phyloP scores from a whole-genome alignment of 768 basidiomycete genomes.

The Chalciporus pseudorubinellus region DNA sequence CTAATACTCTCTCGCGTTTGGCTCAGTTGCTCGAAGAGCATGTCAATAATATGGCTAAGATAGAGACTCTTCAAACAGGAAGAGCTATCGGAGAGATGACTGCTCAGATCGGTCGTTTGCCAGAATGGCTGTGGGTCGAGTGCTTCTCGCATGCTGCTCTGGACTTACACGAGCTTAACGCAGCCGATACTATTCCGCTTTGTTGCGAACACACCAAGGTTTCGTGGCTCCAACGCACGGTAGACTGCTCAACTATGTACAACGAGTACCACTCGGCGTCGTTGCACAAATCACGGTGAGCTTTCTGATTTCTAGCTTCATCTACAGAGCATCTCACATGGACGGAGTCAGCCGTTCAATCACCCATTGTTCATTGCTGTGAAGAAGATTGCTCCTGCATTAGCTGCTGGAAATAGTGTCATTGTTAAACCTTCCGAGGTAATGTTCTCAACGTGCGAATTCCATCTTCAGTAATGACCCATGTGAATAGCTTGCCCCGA shows the following conservation, averaged over 20 bases:
- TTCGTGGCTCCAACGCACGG: conserved; percentile 81
- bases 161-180: conserved; percentile 4
- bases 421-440: conserved; percentile 84
- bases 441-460: neutral
- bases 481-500: conserved; percentile 59
- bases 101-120: conserved; percentile 70
- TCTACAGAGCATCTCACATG: neutral
- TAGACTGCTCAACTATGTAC: conserved; percentile 73
- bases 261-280: conserved; percentile 80
- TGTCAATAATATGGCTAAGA: conserved; percentile 55
- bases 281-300: conserved; percentile 83
- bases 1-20: conserved; percentile 61
- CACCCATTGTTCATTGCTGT: conserved; percentile 86
- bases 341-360: conserved; percentile 69
- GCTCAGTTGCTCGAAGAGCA: conserved; percentile 59
- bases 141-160: neutral
- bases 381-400: conserved; percentile 84
- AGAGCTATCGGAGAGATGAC: conserved; percentile 83
- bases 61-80: conserved; percentile 78
- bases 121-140: conserved; percentile 77
- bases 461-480: neutral
- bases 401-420: conserved; percentile 83
- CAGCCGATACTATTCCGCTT: conserved; percentile 76
- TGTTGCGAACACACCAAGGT: conserved; percentile 65
- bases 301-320: neutral